Percentiles rank a stretch among this genome's conserved stretches.
Evolutionary conservation across 1,284 basidiomycete genomes (phyloP).

Genomic region (Leccinum angustisporum): DNA sequence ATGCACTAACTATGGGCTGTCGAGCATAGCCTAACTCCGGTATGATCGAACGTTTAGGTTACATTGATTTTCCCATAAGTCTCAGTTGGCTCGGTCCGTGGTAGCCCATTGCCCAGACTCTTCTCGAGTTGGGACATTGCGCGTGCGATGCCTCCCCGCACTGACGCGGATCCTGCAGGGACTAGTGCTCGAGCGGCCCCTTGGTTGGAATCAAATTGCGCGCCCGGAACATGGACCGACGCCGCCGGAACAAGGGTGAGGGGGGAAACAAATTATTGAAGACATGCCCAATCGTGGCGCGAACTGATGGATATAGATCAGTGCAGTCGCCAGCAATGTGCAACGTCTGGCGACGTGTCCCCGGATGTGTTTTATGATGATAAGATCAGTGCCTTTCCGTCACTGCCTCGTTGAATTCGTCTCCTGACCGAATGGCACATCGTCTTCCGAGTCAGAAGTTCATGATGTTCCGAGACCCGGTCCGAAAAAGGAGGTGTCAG

Average conservation of each 20-base stretch:
- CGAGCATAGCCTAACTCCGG: slow-evolving; percentile 31
- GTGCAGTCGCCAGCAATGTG: slow-evolving; percentile 5
- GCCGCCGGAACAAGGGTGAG: slow-evolving; percentile 19
- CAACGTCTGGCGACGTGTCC: slow-evolving; percentile 2
- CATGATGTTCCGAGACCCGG: background rate
- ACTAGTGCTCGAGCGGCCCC: slow-evolving; percentile 1
- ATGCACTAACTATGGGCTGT: slow-evolving; percentile 15
- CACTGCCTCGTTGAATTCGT: background rate
- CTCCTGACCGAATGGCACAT: background rate
- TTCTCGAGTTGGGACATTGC: slow-evolving; percentile 12
- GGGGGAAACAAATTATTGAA: slow-evolving; percentile 1
- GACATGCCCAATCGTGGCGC: slow-evolving; percentile 20
- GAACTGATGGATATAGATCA: slow-evolving; percentile 8
- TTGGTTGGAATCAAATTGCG: slow-evolving; percentile 7
- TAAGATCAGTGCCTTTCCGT: slow-evolving; percentile 2
- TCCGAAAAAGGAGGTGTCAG: slow-evolving; percentile 24
- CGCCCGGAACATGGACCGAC: slow-evolving; percentile 10
- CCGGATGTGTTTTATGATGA: slow-evolving; percentile 1
- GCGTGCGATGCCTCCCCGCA: background rate
- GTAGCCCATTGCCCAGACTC: slow-evolving; percentile 13
- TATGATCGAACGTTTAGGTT: slow-evolving; percentile 29
- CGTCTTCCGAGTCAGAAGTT: background rate
- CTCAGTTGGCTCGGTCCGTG: slow-evolving; percentile 8
- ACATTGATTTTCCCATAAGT: slow-evolving; percentile 13
- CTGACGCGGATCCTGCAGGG: slow-evolving; percentile 20